These are phyloP conservation scores for Silene conica DNA, from an alignment of 148 eudicot species.

Conservation along the genomic window DNA sequence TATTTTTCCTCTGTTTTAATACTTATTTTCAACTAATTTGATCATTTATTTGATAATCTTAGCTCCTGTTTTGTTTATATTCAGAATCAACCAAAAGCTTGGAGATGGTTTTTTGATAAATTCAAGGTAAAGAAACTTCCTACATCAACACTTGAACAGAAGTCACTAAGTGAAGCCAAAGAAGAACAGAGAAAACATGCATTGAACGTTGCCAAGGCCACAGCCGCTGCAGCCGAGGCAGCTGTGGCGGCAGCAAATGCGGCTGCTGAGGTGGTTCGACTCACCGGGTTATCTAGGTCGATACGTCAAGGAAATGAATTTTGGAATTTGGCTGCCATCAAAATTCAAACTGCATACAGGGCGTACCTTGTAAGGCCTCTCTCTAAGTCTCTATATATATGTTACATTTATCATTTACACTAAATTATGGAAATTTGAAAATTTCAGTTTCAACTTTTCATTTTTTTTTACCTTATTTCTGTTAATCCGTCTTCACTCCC, in stretches of 20 bases:
- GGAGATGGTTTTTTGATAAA: constrained; percentile 53
- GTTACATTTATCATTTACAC: too few species aligned
- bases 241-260: constrained; percentile 90
- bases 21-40: too few species aligned
- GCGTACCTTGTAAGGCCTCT: constrained; percentile 62
- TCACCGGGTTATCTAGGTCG: constrained; percentile 38
- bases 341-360: constrained; percentile 70
- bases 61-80: too few species aligned
- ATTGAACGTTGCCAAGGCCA: constrained; percentile 68
- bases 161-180: constrained; percentile 42
- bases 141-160: constrained; percentile 34
- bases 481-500: too few species aligned
- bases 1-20: too few species aligned
- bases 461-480: too few species aligned
- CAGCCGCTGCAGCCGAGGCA: constrained; percentile 87
- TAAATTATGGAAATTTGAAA: too few species aligned
- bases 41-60: too few species aligned
- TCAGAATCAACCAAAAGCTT: constrained; percentile 43
- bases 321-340: constrained; percentile 50
- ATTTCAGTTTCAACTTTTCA: too few species aligned
- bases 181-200: constrained; percentile 78
- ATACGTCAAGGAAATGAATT: constrained; percentile 19
- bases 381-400: too few species aligned
- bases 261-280: constrained; percentile 79
- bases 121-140: constrained; percentile 44